Evolutionary conservation across 768 basidiomycete genomes (phyloP).

Genomic region (Mycena amicta): DNA sequence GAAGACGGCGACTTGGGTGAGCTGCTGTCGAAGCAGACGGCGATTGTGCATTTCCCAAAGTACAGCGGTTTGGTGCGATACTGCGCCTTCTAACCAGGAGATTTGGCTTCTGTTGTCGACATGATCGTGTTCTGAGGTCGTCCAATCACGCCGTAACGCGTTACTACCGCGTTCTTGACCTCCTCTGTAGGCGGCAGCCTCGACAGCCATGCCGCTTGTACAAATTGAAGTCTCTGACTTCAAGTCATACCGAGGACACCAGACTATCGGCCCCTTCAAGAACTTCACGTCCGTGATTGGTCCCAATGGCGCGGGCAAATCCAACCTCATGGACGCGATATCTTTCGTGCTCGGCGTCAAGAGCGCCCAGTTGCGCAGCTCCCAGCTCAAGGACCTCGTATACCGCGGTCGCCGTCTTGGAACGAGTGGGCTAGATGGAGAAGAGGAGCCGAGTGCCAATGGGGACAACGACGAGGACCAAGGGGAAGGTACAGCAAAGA

Average conservation of each 20-base stretch:
- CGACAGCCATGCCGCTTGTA: slow-evolving; percentile 65
- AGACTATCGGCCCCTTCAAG: slow-evolving; percentile 87
- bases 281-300: slow-evolving; percentile 97
- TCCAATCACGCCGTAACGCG: neutral
- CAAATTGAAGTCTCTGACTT: slow-evolving; percentile 94
- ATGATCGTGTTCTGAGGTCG: too few species aligned
- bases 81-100: neutral
- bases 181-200: neutral
- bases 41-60: neutral
- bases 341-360: slow-evolving; percentile 98
- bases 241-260: slow-evolving; percentile 91
- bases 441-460: slow-evolving; percentile 49
- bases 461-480: slow-evolving; percentile 55
- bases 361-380: slow-evolving; percentile 88
- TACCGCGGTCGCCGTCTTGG: slow-evolving; percentile 85
- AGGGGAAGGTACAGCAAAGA: slow-evolving; percentile 84
- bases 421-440: slow-evolving; percentile 46
- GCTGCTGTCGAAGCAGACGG: neutral
- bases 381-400: slow-evolving; percentile 92
- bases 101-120: too few species aligned
- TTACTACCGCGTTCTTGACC: neutral
- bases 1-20: slow-evolving; percentile 1
- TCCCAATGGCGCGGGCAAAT: slow-evolving; percentile 98
- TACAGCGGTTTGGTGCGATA: neutral
- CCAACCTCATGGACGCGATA: slow-evolving; percentile 99